A percentile compares a stretch with the other conserved stretches of the same genome.
Conservation (phyloP, 176 grass and related monocot genomes). For the Oropetium thomaeum region DNA sequence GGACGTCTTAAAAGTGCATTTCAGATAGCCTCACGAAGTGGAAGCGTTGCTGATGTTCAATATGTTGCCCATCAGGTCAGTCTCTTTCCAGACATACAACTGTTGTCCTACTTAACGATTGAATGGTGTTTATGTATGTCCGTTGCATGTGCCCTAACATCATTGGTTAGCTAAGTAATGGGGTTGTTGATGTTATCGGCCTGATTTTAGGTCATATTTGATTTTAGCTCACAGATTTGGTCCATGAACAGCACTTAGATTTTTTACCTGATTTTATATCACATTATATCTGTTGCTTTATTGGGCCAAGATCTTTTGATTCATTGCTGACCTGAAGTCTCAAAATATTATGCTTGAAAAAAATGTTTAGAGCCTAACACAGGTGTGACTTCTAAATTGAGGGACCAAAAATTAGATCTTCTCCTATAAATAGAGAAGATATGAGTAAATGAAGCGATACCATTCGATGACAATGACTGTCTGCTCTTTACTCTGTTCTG, state of each 20-base stretch:
- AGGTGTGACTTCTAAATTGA: background rate
- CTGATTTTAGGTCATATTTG: slow-evolving; percentile 4
- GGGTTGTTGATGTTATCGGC: background rate
- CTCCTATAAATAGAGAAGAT: background rate
- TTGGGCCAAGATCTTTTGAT: slow-evolving; percentile 1
- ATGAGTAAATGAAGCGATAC: background rate
- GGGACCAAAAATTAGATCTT: background rate
- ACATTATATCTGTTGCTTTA: background rate
- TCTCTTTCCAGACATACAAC: slow-evolving; percentile 16
- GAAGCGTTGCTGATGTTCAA: slow-evolving; percentile 95
- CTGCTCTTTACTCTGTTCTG: slow-evolving; percentile 15
- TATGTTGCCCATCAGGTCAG: slow-evolving; percentile 98
- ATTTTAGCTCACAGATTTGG: slow-evolving; percentile 5
- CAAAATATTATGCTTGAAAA: slow-evolving; percentile 3
- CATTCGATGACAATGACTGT: background rate
- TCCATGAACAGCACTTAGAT: too few species aligned
- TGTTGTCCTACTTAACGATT: slow-evolving; percentile 7
- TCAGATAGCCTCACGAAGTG: slow-evolving; percentile 91
- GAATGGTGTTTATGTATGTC: background rate
- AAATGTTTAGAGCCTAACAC: background rate
- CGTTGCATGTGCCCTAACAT: slow-evolving; percentile 7
- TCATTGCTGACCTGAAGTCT: background rate
- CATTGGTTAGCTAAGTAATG: background rate
- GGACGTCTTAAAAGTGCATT: slow-evolving; percentile 95
- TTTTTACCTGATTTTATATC: too few species aligned